Evolutionary conservation across 495 filamentous ascomycete species (phyloP).

Genomic region (Daldinia bambusicola): DNA sequence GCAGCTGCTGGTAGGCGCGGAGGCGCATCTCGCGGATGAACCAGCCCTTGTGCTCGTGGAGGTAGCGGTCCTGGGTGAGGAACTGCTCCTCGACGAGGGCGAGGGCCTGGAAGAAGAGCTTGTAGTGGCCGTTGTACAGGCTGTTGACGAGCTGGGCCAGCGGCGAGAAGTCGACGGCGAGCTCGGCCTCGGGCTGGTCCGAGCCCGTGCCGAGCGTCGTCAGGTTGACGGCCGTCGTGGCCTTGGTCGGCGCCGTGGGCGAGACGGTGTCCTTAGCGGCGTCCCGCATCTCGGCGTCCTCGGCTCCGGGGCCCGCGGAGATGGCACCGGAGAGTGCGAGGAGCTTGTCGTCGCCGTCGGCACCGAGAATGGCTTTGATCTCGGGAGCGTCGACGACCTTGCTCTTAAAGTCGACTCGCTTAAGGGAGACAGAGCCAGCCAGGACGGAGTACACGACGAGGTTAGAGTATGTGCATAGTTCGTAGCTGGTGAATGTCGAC

Average conservation of each 20-base stretch:
- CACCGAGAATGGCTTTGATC: constrained; percentile 92
- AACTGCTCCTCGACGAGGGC: constrained; percentile 94
- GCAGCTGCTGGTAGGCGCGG: constrained; percentile 91
- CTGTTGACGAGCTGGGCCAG: constrained; percentile 88
- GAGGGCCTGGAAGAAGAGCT: constrained; percentile 88
- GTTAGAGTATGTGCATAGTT: constrained; percentile 93
- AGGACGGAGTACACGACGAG: constrained; percentile 96
- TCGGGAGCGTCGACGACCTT: constrained; percentile 98
- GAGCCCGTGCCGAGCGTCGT: constrained; percentile 77
- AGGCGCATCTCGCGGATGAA: constrained; percentile 98
- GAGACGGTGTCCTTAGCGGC: constrained; percentile 53
- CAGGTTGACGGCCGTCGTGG: constrained; percentile 80
- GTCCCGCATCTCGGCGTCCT: constrained; percentile 84
- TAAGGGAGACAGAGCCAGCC: constrained; percentile 91
- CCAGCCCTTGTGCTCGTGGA: constrained; percentile 93
- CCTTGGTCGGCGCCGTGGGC: constrained; percentile 63
- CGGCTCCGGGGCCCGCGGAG: constrained; percentile 79
- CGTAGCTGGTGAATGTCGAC: constrained; percentile 98
- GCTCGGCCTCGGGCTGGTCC: constrained; percentile 78
- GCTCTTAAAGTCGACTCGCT: constrained; percentile 97
- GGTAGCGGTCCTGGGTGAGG: constrained; percentile 90
- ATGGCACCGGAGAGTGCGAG: constrained; percentile 79
- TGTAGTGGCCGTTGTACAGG: constrained; percentile 92
- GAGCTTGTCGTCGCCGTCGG: constrained; percentile 82
- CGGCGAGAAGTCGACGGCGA: constrained; percentile 79